A percentile compares a stretch with the other conserved stretches of the same genome.
These are phyloP conservation scores for Chaetothyriales sp. DNA, from an alignment of 2,329 filamentous ascomycete genomes.

Conservation along the genomic window DNA sequence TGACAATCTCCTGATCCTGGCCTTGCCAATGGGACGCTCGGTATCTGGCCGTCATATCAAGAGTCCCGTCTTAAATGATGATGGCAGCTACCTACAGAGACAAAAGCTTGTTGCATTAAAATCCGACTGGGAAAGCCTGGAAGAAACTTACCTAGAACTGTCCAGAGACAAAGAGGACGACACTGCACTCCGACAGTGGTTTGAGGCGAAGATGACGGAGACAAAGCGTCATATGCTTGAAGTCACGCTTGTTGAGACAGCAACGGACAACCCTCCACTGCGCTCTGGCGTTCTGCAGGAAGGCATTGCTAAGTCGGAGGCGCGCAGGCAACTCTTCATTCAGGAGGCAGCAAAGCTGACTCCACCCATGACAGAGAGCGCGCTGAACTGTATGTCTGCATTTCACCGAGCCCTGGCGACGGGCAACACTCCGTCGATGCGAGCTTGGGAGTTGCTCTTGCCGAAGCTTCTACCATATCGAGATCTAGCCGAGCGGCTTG, in stretches of 20 bases:
- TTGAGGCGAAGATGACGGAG: constrained; percentile 2
- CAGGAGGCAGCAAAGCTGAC: constrained; percentile 23
- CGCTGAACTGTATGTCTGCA: constrained; percentile 25
- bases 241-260: neutral
- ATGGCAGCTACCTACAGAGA: neutral
- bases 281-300: neutral
- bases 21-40: neutral
- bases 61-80: neutral
- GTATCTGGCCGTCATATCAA: neutral
- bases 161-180: neutral
- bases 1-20: neutral
- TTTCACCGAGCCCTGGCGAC: constrained; percentile 26
- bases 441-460: constrained; percentile 19
- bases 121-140: constrained; percentile 7
- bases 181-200: constrained; percentile 4
- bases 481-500: constrained; percentile 15
- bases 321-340: constrained; percentile 22
- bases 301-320: neutral
- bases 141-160: constrained; percentile 1
- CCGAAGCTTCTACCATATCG: constrained; percentile 18
- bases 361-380: constrained; percentile 22
- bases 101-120: constrained; percentile 6
- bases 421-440: constrained; percentile 18
- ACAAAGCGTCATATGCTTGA: constrained; percentile 3
- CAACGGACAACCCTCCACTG: neutral